Evolutionary conservation across 306 rosid species (phyloP).

Genomic region (Macrotyloma uniflorum): DNA sequence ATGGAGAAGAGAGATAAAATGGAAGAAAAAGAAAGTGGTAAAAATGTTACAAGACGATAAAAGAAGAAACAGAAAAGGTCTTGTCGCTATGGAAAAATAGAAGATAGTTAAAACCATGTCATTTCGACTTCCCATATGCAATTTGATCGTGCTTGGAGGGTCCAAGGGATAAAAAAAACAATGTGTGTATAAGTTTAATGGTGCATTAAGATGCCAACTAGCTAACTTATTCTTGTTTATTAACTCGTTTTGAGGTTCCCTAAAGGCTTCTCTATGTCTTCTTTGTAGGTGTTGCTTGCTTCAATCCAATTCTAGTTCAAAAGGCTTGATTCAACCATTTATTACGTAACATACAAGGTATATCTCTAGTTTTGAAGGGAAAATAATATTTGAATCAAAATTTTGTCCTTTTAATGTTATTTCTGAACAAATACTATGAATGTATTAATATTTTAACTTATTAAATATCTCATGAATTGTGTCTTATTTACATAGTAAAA

Average conservation of each 20-base stretch:
- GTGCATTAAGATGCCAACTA: neutral
- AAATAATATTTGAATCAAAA: too few species aligned
- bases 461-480: too few species aligned
- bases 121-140: neutral
- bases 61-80: neutral
- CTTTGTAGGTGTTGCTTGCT: neutral
- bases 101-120: neutral
- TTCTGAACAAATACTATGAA: too few species aligned
- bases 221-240: neutral
- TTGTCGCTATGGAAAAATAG: neutral
- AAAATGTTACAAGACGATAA: neutral
- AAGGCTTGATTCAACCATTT: too few species aligned
- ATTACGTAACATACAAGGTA: too few species aligned
- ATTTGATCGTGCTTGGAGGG: neutral
- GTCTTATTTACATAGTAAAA: too few species aligned
- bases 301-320: neutral
- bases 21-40: neutral
- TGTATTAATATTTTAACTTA: too few species aligned
- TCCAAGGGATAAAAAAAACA: neutral
- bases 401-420: too few species aligned
- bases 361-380: too few species aligned
- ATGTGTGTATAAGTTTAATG: neutral
- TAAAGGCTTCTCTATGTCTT: too few species aligned
- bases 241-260: neutral
- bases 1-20: neutral